Evolutionary conservation across 208 protist species (phyloP), one percentile per base, ranked within the genome.

Genomic region (Trypanosoma theileri): DNA sequence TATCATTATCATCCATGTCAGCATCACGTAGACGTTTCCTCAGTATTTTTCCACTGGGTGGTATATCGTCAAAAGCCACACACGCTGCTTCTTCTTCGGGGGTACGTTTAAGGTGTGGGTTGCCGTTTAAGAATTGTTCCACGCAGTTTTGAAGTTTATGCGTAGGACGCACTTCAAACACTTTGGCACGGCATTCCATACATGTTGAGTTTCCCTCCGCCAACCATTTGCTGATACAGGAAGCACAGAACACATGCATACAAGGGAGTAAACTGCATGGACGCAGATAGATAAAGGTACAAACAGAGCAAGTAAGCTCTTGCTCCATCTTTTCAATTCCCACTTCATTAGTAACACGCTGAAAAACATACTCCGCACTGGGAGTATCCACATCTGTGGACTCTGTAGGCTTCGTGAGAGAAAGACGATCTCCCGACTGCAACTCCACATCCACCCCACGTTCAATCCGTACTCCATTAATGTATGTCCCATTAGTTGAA

Each of bases 161-260:
- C 19, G 91, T 93, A 3, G 86, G 91, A 10, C 84, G 85, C 11
- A 96, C 66, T 56, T 92, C 85, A 4, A 69, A 59, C 14, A 95
- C 69, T 14, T 42, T 24, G 19, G 31, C 24, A 51, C 81, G 75
- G 70, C 93, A 97, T 69, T 91, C 73, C 11, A 86, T 76, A 62
- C 93, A 97, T n/a, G 50, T 81, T 10, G 17, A 64, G 46, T 71
- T 71, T 0, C 71, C 69, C 26, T 75, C 35, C 12, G 51, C 57
- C n/a, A 94, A 16, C 84, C 86, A 92, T 40, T 61, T 57, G 63
- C 81, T 92, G 63, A 97, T 82, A 69, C 93, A 97, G 12, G 70
- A 59, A 4, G 85, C 84, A 62, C 93, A 97, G 66, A 93, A 95
- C 44, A 88, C 84, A 80, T 97, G 93, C 79, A 94, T 84, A 60